Evolutionary conservation across 208 protist genomes (phyloP), one percentile per base, ranked within the genome.

Genomic region (Leishmania tarentolae): DNA sequence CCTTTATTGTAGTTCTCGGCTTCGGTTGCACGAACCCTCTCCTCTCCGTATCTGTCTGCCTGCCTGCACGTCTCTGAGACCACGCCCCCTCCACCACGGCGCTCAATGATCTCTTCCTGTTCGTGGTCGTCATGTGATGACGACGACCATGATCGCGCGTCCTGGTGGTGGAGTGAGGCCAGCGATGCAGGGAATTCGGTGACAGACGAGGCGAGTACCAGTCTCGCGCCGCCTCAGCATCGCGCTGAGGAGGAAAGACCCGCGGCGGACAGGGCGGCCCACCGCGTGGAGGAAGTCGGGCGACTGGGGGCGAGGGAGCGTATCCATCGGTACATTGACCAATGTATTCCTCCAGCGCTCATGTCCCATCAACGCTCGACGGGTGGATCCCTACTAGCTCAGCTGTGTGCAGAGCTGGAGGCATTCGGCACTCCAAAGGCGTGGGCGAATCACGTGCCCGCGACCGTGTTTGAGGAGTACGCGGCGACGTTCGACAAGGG

Each of bases 321-420:
- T 24, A 85, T 85, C n/a, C 82, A 85, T 28, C 82, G 77, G 9
- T 85, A 79, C 73, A 68, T 85, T 11, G 82, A 85, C 35, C 77
- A 76, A 40, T 85, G 82, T 28, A 66, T 85, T 9, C 52, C 82
- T 11, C 76, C 82, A 7, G 70, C 52, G 9, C 50, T 85, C 7
- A 31, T 85, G 13, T 13, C n/a, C 63, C 82, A 85, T 52, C 77
- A 85, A 77, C 77, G 82, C 0, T 21, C 52, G 72, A 57, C 50
- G 8, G 82, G 82, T 31, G 82, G 82, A 4, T 35, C 50, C 11
- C 9, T 82, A 5, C 28, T 85, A 40, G 73, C 28, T 47, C 72
- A 75, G 40, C 47, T 85, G 40, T 85, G 82, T 40, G 71, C 74
- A 65, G 82, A 74, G 52, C 50, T 85, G 19, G 61, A 65, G 35